These are phyloP conservation scores for Petunia secreta DNA, from an alignment of 257 asterid species.

Conservation along the genomic window DNA sequence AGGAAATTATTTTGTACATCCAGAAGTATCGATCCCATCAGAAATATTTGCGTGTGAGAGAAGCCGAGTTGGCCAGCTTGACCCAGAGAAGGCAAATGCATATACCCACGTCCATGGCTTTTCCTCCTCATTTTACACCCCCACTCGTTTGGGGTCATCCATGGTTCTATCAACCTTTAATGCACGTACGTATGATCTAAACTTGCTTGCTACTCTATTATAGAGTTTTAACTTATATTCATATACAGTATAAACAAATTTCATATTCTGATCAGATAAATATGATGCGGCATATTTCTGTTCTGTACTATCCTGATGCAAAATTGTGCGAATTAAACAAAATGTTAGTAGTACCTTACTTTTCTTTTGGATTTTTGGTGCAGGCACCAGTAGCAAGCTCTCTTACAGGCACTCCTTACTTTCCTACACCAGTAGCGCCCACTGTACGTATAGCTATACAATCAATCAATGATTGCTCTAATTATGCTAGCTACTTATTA, in stretches of 20 bases:
- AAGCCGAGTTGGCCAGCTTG: constrained; percentile 80
- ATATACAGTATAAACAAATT: neutral
- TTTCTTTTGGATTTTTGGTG: neutral
- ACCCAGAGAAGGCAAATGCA: constrained; percentile 59
- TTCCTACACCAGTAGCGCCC: constrained; percentile 48
- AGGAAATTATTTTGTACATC: neutral
- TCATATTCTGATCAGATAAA: neutral
- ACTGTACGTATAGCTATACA: constrained; percentile 39
- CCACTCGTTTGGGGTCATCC: constrained; percentile 98
- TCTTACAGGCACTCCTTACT: constrained; percentile 49
- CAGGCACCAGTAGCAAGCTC: neutral
- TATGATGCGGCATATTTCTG: too few relatives aligned
- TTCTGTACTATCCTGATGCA: too few relatives aligned
- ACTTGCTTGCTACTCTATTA: constrained; percentile 19
- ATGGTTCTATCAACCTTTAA: constrained; percentile 63
- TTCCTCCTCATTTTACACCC: constrained; percentile 75
- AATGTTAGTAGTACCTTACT: too few relatives aligned
- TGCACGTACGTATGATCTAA: constrained; percentile 73
- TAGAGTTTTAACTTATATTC: too few relatives aligned
- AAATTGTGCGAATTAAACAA: too few relatives aligned
- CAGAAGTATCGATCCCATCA: constrained; percentile 88
- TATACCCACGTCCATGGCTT: constrained; percentile 59
- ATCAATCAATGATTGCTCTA: neutral
- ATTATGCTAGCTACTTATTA: neutral
- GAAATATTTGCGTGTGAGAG: constrained; percentile 72